Conservation (phyloP, 306 rosid genomes). For the Malus asiatica region DNA sequence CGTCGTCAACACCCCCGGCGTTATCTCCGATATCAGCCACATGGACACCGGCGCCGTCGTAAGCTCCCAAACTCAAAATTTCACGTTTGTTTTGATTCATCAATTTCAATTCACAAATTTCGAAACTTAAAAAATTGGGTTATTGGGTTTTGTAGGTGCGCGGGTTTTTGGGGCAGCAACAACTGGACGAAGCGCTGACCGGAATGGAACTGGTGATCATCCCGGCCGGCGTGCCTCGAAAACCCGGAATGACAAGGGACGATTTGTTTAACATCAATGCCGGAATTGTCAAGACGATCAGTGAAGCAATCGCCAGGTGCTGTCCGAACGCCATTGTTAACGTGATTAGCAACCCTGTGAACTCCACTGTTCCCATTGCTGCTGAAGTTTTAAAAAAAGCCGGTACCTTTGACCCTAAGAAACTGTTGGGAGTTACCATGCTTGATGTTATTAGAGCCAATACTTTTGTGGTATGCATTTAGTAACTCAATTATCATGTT, state of each 20-base stretch:
- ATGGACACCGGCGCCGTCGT: conserved; percentile 99
- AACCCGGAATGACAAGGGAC: conserved; percentile 98
- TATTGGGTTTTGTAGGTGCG: conserved; percentile 52
- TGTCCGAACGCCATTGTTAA: conserved; percentile 94
- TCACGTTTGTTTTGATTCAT: neutral
- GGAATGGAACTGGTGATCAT: conserved; percentile 86
- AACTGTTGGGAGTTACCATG: conserved; percentile 77
- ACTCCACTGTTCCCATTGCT: conserved; percentile 90
- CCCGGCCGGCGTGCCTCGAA: conserved; percentile 95
- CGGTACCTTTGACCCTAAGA: conserved; percentile 78
- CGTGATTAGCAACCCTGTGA: conserved; percentile 96
- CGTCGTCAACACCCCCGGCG: conserved; percentile 89
- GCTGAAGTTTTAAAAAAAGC: conserved; percentile 94
- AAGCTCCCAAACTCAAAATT: neutral
- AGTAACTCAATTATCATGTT: neutral
- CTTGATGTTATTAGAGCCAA: conserved; percentile 95
- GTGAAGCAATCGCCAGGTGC: conserved; percentile 72
- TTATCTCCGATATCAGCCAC: conserved; percentile 92
- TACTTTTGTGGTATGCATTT: conserved; percentile 80
- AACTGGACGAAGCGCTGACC: conserved; percentile 71
- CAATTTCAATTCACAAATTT: neutral
- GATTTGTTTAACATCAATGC: conserved; percentile 95
- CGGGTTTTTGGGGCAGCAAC: conserved; percentile 82
- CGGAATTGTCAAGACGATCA: conserved; percentile 83
- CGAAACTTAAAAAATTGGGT: neutral